Percentiles rank a stretch among this genome's conserved stretches.
These are phyloP conservation scores for Brassica cretica DNA, from an alignment of 345 rosid species.

Conservation along the genomic window DNA sequence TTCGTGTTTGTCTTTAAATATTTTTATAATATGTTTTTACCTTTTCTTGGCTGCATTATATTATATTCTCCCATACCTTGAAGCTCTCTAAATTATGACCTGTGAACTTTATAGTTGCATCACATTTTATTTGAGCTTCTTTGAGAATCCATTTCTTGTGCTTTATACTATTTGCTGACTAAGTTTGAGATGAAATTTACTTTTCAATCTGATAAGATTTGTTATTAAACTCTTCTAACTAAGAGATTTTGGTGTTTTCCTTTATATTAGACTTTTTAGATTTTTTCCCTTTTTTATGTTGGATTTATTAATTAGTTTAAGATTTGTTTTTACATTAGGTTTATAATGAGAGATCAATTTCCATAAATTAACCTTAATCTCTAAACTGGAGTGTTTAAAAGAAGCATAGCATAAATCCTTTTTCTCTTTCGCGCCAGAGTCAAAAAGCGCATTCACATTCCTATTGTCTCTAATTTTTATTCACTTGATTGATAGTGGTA, in stretches of 20 bases:
- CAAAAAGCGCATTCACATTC: background rate
- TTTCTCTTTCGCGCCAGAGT: background rate
- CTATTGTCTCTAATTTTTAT: conserved; percentile 16
- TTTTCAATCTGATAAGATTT: background rate
- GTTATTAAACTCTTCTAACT: background rate
- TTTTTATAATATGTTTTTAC: background rate
- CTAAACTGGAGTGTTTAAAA: background rate
- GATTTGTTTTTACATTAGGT: background rate
- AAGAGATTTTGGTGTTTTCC: background rate
- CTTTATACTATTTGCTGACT: conserved; percentile 15
- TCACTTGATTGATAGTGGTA: conserved; percentile 34
- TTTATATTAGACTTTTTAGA: background rate
- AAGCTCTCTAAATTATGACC: conserved; percentile 16
- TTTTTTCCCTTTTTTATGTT: background rate
- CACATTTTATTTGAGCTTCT: conserved; percentile 27
- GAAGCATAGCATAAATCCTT: background rate
- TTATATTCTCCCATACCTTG: background rate
- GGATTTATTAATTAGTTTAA: background rate
- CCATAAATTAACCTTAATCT: background rate
- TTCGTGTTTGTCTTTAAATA: background rate
- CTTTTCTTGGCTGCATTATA: conserved; percentile 13
- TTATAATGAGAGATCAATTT: background rate
- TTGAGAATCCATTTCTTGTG: conserved; percentile 15
- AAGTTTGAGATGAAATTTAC: conserved; percentile 31
- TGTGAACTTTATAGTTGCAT: conserved; percentile 25